Evolutionary conservation across 2,329 filamentous ascomycete species (phyloP), one percentile per base, ranked within the genome.

Genomic region (Colletotrichum endophyticum): DNA sequence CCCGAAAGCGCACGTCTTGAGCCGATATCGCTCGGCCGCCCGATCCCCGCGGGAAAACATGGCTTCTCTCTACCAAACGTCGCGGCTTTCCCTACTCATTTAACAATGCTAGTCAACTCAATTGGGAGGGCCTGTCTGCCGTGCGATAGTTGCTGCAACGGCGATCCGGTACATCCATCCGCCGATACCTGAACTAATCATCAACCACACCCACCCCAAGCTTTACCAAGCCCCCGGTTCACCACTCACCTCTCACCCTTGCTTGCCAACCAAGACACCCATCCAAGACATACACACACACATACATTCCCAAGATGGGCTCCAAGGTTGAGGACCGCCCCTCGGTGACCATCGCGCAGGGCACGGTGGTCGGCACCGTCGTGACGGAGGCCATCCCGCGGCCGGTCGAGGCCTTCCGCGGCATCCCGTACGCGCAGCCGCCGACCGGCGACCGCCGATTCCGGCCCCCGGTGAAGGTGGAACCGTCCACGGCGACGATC

Each of bases 371-470:
- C 4, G 87, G 87, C 71, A 79, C 84, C 30, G 81, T 84, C 39
- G 79, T 85, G 44, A 75, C 80, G 22, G 76, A 81, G 7, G 81
- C 79, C 16, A 83, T 84, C 34, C 87, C 88, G 9, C 86, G 84
- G 68, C 80, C 85, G n/a, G 78, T 91, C 64, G 87, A 90, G 49
- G 85, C 85, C 12, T 91, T 88, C 81, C 85, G 86, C 63, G 88
- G 88, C 70, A 85, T 91, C 56, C 89, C 89, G 2, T 91, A 87
- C 77, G 89, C 88, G n/a, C 82, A 87, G 79, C 79, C 81, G 11
- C 74, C 74, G 15, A 76, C 74, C 36, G 74, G 74, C 61, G 64
- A 73, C 36, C 82, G 82, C 80, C 88, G 87, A 69, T 92, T 88
- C 82, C 87, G 80, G 56, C 84, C 81, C 49, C 87, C 86, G 28